Conservation (phyloP, 371 early-diverging fungal genomes). For the Capniomyces stellatus region DNA sequence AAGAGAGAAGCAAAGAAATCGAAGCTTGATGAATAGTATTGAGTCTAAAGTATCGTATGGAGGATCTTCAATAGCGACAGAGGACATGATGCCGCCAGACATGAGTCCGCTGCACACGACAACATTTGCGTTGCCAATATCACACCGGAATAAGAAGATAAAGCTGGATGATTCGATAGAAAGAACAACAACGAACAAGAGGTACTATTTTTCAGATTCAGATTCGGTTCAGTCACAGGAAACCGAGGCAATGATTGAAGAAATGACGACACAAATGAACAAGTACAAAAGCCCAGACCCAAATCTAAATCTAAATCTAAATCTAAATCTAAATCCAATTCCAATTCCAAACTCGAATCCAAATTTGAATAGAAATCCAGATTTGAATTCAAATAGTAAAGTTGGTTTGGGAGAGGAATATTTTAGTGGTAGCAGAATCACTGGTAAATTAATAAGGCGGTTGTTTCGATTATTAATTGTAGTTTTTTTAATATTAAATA, state of each 20-base stretch:
- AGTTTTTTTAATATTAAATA: too few species aligned
- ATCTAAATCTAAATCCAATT: too few species aligned
- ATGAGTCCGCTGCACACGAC: slow-evolving; percentile 18
- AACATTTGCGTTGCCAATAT: slow-evolving; percentile 14
- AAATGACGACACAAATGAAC: slow-evolving; percentile 13
- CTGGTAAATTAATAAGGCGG: too few species aligned
- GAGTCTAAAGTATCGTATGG: slow-evolving; percentile 11
- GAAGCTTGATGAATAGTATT: slow-evolving; percentile 6
- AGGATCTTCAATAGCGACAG: slow-evolving; percentile 15
- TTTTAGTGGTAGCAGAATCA: too few species aligned
- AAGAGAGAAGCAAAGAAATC: too few species aligned
- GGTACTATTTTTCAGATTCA: neutral
- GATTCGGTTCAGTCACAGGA: slow-evolving; percentile 5
- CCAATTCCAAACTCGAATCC: too few species aligned
- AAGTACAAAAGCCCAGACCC: slow-evolving; percentile 13
- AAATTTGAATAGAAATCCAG: too few species aligned
- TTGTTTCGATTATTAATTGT: too few species aligned
- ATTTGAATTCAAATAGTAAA: too few species aligned
- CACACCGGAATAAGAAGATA: slow-evolving; percentile 6
- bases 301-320: too few species aligned
- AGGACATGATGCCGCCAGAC: slow-evolving; percentile 17
- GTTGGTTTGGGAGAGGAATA: too few species aligned
- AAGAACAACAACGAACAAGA: neutral
- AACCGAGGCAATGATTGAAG: slow-evolving; percentile 17
- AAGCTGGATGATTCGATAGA: neutral